These are phyloP conservation scores for Apiotrichum gamsii DNA, from an alignment of 1,284 basidiomycete genomes.

Conservation along the genomic window DNA sequence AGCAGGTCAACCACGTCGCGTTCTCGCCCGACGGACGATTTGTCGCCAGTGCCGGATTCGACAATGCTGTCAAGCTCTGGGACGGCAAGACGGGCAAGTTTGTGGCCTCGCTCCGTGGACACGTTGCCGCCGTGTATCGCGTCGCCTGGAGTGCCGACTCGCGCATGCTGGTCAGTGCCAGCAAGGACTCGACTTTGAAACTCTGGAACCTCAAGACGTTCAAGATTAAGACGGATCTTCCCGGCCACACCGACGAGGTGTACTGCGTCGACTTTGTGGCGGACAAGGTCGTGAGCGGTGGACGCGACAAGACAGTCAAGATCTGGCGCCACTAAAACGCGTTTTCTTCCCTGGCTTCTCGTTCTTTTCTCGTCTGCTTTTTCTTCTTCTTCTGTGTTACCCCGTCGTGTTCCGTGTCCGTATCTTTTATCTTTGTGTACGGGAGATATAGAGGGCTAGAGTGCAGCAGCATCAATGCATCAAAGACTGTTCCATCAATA, in stretches of 20 bases:
- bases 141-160: conserved; percentile 94
- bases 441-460: no score
- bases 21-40: conserved; percentile 92
- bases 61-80: conserved; percentile 89
- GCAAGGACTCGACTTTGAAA: conserved; percentile 93
- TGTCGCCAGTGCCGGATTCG: conserved; percentile 87
- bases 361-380: no score
- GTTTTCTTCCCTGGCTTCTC: no score
- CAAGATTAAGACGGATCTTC: conserved; percentile 86
- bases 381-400: no score
- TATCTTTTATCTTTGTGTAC: no score
- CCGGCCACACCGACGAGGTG: conserved; percentile 95
- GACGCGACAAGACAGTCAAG: conserved; percentile 58
- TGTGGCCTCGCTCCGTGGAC: conserved; percentile 81
- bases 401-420: no score
- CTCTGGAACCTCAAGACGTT: conserved; percentile 93
- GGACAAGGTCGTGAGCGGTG: conserved; percentile 95
- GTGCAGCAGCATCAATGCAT: no score
- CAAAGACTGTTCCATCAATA: no score
- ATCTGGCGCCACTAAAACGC: conserved; percentile 37
- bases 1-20: conserved; percentile 89
- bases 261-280: conserved; percentile 98
- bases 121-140: conserved; percentile 90
- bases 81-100: conserved; percentile 88
- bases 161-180: conserved; percentile 82